A percentile compares a stretch with the other conserved stretches of the same genome.
These are phyloP conservation scores for Cyclaneusma minus DNA, from an alignment of 2,329 filamentous ascomycete genomes.

Conservation along the genomic window DNA sequence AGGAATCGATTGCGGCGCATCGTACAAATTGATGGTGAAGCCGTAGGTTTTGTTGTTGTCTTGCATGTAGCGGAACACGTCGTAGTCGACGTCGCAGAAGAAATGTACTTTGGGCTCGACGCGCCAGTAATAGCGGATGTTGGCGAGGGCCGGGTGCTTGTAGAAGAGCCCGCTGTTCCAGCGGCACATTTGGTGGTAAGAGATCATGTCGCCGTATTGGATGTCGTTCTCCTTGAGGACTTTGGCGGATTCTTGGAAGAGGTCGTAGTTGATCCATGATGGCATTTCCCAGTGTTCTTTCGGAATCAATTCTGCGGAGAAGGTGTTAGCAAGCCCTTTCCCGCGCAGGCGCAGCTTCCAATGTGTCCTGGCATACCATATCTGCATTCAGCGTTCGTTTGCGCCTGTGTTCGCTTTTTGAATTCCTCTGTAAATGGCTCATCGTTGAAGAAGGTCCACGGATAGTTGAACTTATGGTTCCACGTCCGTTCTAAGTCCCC, in stretches of 20 bases:
- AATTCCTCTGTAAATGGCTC: slow-evolving; percentile 88
- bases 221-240: slow-evolving; percentile 72
- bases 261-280: slow-evolving; percentile 77
- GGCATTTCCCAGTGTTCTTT: slow-evolving; percentile 88
- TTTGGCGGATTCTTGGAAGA: slow-evolving; percentile 73
- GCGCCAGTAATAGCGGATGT: slow-evolving; percentile 91
- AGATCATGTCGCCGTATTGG: slow-evolving; percentile 77
- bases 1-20: slow-evolving; percentile 72
- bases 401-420: slow-evolving; percentile 63
- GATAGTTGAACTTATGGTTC: slow-evolving; percentile 99
- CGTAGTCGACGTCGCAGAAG: slow-evolving; percentile 97
- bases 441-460: slow-evolving; percentile 99
- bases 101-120: slow-evolving; percentile 98
- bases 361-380: slow-evolving; percentile 44
- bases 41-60: slow-evolving; percentile 98
- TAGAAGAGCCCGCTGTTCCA: slow-evolving; percentile 99
- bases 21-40: slow-evolving; percentile 95
- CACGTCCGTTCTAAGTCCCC: slow-evolving; percentile 81
- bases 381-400: slow-evolving; percentile 74
- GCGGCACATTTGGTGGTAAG: slow-evolving; percentile 97
- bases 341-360: neutral
- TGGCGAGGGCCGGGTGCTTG: slow-evolving; percentile 73
- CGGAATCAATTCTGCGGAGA: slow-evolving; percentile 61
- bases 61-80: slow-evolving; percentile 95
- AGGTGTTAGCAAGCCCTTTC: slow-evolving; percentile 8